These are phyloP conservation scores for Phytopythium chamaehyphon DNA, from an alignment of 352 stramenopile species.

Conservation along the genomic window DNA sequence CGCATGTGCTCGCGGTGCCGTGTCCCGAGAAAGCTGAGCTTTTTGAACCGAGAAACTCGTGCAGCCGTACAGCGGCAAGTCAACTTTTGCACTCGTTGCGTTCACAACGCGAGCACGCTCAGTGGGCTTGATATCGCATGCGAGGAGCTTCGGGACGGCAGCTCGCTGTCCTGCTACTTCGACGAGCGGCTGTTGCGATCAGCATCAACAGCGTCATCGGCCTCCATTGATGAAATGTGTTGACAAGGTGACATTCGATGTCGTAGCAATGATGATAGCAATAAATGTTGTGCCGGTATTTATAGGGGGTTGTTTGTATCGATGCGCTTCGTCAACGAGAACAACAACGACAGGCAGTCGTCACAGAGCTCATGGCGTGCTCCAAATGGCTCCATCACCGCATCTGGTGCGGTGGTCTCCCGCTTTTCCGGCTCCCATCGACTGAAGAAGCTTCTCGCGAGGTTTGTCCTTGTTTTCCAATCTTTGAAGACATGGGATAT, in stretches of 20 bases:
- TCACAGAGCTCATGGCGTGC: slow-evolving; percentile 16
- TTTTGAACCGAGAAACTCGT: slow-evolving; percentile 14
- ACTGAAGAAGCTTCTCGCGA: slow-evolving; percentile 24
- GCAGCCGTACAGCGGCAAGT: slow-evolving; percentile 14
- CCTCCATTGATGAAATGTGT: slow-evolving; percentile 1
- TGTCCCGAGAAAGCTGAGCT: slow-evolving; percentile 21
- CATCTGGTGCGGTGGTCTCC: slow-evolving; percentile 46
- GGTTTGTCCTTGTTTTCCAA: slow-evolving; percentile 11
- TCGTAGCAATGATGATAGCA: not conserved
- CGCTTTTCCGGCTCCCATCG: slow-evolving; percentile 28
- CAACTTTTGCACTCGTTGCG: slow-evolving; percentile 22
- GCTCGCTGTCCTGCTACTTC: slow-evolving; percentile 28
- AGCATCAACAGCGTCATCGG: slow-evolving; percentile 12
- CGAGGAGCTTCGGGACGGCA: slow-evolving; percentile 24
- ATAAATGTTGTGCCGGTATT: slow-evolving; percentile 2
- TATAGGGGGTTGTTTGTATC: not conserved
- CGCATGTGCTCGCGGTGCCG: slow-evolving; percentile 25
- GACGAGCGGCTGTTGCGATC: slow-evolving; percentile 17
- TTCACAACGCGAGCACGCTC: slow-evolving; percentile 22
- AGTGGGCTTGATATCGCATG: slow-evolving; percentile 26
- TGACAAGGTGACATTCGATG: not conserved
- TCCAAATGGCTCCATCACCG: slow-evolving; percentile 28
- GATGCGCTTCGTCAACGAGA: not conserved
- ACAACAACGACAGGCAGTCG: not conserved
- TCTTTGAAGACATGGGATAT: too few relatives aligned